Evolutionary conservation across 1,284 basidiomycete species (phyloP), one percentile per base, ranked within the genome.

Genomic region (Phellopilus nigrolimitatus): DNA sequence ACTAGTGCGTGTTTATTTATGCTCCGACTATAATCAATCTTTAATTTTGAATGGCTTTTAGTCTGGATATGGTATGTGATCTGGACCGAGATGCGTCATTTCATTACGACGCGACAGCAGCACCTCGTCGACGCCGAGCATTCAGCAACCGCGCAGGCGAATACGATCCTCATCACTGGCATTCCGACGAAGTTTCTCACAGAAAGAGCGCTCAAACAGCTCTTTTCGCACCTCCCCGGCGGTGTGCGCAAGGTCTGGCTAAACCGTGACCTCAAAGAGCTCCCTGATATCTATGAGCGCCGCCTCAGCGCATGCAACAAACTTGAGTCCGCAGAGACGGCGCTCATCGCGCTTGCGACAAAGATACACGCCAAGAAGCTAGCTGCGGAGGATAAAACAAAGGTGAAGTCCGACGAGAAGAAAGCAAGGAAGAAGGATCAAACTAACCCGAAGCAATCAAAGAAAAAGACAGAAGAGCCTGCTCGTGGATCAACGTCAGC

Each of bases 161-260:
- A 84, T 58, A 97, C 95, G 2, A 76, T 99, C 15, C 81, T 94
- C 41, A 75, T 98, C 57, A 92, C 91, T 12, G 92, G 92, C 40
- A 82, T 99, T 5, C 93, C 95, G n/a, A 68, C 78, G 39, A 78
- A 83, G 49, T 85, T 87, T 61, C 80, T 93, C 34, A 76, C 74
- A 4, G 76, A 80, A 57, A 71, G 77, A 17, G 84, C 84, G 19
- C 75, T 97, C 27, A 74, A 70, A 39, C 72, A 72, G 51, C 67
- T 89, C n/a, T 92, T 85, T 65, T 75, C 77, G 22, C 75, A 82
- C 56, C 73, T 94, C 3, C 91, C 91, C 1, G 92, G 92, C 5
- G 91, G 91, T 15, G 86, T 93, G 3, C 84, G 82, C 59, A 82
- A 84, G 54, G 80, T 99, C 28, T 99, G 95, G 95, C 75, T 98